Percentiles rank a stretch among this genome's conserved stretches.
Conservation (phyloP, 805 yeast genomes). For the Starmerella gropengiesseri region DNA sequence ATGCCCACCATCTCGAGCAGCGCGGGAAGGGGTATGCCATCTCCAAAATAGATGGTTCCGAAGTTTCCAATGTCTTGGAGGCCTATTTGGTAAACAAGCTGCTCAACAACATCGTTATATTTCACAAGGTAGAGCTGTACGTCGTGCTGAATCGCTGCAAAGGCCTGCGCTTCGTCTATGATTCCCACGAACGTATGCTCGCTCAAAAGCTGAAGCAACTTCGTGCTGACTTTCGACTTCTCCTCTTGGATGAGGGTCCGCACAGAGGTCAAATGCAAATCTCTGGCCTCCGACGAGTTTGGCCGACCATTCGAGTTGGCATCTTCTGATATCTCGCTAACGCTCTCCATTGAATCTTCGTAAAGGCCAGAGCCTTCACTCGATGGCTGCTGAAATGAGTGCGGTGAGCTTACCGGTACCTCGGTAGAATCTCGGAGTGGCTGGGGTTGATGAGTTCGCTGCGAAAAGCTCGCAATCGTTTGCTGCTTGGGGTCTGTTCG, state of each 20-base stretch:
- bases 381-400: not conserved
- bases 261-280: conserved; percentile 31
- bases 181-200: conserved; percentile 70
- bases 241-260: conserved; percentile 43
- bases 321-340: not conserved
- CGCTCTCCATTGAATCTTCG: not conserved
- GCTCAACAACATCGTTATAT: conserved; percentile 56
- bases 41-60: conserved; percentile 44
- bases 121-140: conserved; percentile 69
- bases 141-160: conserved; percentile 78
- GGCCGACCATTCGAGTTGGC: not conserved
- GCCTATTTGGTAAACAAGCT: conserved; percentile 72
- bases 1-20: conserved; percentile 28
- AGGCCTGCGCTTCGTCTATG: conserved; percentile 57
- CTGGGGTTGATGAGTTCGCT: conserved; percentile 1
- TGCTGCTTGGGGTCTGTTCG: conserved; percentile 61
- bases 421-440: not conserved
- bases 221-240: conserved; percentile 37
- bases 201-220: conserved; percentile 55
- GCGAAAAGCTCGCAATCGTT: conserved; percentile 35
- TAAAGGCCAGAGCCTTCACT: not conserved
- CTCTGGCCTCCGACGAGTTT: not conserved
- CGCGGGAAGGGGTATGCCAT: conserved; percentile 31
- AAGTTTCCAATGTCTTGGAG: conserved; percentile 70
- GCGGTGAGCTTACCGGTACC: not conserved